Evolutionary conservation across 192 early-diverging fungal genomes (phyloP).

Genomic region (Gryganskiella cystojenkinii): DNA sequence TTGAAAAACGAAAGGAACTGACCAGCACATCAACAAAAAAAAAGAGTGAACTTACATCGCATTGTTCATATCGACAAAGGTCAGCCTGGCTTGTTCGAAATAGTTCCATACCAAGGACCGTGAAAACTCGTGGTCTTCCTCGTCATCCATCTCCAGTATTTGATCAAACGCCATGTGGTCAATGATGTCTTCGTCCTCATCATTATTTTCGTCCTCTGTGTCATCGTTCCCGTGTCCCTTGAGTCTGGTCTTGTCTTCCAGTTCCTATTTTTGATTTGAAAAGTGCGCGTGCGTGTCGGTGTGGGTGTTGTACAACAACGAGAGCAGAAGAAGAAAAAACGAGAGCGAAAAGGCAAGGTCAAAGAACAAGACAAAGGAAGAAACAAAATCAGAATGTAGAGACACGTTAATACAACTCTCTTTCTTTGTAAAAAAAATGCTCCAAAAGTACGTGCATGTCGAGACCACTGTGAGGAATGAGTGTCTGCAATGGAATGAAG

Average conservation of each 20-base stretch:
- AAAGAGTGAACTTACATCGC: conserved; percentile 64
- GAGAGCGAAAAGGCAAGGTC: too few species aligned
- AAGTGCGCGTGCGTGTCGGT: background rate
- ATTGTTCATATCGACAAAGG: conserved; percentile 80
- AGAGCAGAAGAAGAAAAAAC: background rate
- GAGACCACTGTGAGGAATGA: too few species aligned
- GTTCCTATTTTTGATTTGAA: background rate
- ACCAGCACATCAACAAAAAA: background rate
- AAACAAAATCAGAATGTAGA: too few species aligned
- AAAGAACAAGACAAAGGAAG: too few species aligned
- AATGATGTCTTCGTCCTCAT: conserved; percentile 65
- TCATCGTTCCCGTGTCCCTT: background rate
- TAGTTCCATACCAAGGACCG: conserved; percentile 81
- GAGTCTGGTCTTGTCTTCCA: background rate
- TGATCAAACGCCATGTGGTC: conserved; percentile 89
- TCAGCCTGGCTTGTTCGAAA: conserved; percentile 85
- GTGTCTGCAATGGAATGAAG: too few species aligned
- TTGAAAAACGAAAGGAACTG: too few species aligned
- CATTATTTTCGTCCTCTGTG: background rate
- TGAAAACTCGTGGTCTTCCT: conserved; percentile 84
- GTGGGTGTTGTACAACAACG: too few species aligned
- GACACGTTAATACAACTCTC: too few species aligned
- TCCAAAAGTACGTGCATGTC: too few species aligned
- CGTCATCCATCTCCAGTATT: conserved; percentile 93
- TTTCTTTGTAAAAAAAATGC: too few species aligned